Evolutionary conservation across 805 yeast species (phyloP).

Genomic region (Schizosaccharomyces japonicus): DNA sequence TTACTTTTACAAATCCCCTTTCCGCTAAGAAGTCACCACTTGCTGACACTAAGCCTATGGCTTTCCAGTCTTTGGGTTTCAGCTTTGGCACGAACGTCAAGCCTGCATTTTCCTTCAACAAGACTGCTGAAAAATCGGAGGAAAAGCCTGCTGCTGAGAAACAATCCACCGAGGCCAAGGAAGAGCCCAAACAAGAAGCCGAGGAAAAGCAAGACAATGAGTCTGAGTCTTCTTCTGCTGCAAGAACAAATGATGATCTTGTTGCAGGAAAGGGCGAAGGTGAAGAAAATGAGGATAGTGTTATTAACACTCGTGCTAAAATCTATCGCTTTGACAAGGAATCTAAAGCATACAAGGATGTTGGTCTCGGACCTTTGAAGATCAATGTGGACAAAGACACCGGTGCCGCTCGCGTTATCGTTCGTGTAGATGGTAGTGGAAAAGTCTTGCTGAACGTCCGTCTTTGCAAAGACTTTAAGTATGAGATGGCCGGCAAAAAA

Average conservation of each 20-base stretch:
- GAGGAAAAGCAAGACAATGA: not conserved
- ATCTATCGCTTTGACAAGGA: not conserved
- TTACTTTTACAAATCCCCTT: slow-evolving; percentile 4
- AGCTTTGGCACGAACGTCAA: not conserved
- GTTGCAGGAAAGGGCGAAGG: slow-evolving; percentile 3
- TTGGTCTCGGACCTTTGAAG: slow-evolving; percentile 4
- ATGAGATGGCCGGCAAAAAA: not conserved
- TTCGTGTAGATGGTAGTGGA: slow-evolving; percentile 3
- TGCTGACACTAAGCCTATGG: not conserved
- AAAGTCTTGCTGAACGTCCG: not conserved
- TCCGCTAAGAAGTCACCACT: not conserved
- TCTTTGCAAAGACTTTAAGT: not conserved
- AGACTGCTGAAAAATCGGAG: not conserved
- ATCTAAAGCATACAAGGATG: not conserved
- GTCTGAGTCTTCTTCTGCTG: no score
- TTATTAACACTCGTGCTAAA: not conserved
- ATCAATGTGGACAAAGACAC: slow-evolving; percentile 2
- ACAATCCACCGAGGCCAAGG: not conserved
- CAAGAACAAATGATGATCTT: not conserved
- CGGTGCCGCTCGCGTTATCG: slow-evolving; percentile 3
- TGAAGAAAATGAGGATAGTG: slow-evolving; percentile 5
- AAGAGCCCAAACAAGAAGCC: not conserved
- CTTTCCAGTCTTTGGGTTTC: not conserved
- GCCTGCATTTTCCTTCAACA: not conserved
- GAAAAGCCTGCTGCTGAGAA: not conserved